Evolutionary conservation across 2,329 filamentous ascomycete species (phyloP).

Genomic region (Pseudogymnoascus verrucosus): DNA sequence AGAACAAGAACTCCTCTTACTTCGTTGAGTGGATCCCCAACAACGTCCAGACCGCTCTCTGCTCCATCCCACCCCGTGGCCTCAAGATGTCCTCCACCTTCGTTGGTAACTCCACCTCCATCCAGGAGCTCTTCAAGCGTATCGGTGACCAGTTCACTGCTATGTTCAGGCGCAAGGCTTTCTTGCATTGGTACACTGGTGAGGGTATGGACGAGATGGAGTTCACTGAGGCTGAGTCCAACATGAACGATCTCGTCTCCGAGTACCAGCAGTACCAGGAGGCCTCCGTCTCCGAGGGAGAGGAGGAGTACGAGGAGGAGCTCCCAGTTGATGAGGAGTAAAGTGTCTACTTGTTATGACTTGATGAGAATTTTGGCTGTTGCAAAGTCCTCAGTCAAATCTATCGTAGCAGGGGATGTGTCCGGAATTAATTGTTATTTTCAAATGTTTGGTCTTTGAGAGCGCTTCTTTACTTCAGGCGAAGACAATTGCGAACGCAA

Average conservation of each 20-base stretch:
- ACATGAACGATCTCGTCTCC: slow-evolving; percentile 99
- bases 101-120: slow-evolving; percentile 97
- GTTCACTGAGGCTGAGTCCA: slow-evolving; percentile 99
- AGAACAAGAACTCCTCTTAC: slow-evolving; percentile 99
- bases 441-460: slow-evolving; percentile 7
- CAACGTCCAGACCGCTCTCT: slow-evolving; percentile 99
- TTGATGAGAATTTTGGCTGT: slow-evolving; percentile 7
- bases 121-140: slow-evolving; percentile 99
- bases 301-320: slow-evolving; percentile 86
- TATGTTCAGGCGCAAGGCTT: slow-evolving; percentile 99
- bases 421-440: slow-evolving; percentile 8
- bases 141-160: slow-evolving; percentile 98
- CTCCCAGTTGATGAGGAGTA: slow-evolving; percentile 63
- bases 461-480: not conserved
- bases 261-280: slow-evolving; percentile 99
- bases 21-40: slow-evolving; percentile 99
- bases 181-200: slow-evolving; percentile 99
- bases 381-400: slow-evolving; percentile 7
- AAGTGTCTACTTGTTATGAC: slow-evolving; percentile 8
- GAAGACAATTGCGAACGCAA: slow-evolving; percentile 7
- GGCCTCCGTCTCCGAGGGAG: slow-evolving; percentile 91
- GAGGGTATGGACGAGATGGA: slow-evolving; percentile 99
- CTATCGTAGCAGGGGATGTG: slow-evolving; percentile 7
- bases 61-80: slow-evolving; percentile 94
- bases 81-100: slow-evolving; percentile 99